These are phyloP conservation scores for Casaregolazyma lundiana DNA, from an alignment of 1,139 yeast genomes.

Conservation along the genomic window DNA sequence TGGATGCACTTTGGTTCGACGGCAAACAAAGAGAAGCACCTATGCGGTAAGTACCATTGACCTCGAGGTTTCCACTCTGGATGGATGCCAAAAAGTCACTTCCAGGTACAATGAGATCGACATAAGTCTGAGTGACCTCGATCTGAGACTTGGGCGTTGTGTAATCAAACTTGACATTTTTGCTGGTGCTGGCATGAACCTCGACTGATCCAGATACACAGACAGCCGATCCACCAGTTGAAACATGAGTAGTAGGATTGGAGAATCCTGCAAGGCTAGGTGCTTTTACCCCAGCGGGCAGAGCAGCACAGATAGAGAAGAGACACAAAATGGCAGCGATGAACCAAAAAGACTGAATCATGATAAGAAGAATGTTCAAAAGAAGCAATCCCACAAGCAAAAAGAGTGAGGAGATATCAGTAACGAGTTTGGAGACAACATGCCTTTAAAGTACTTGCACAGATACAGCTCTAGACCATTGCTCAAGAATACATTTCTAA, in stretches of 20 bases:
- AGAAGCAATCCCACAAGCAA: not conserved
- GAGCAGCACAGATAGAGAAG: not conserved
- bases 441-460: too few relatives aligned
- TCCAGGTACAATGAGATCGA: not conserved
- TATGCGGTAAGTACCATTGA: not conserved
- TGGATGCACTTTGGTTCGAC: not conserved
- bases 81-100: not conserved
- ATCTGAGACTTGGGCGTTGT: not conserved
- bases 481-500: too few relatives aligned
- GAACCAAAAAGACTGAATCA: not conserved
- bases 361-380: not conserved
- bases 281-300: not conserved
- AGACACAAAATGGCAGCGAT: not conserved
- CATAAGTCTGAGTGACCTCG: not conserved
- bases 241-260: not conserved
- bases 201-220: not conserved
- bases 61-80: not conserved
- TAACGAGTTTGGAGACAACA: too few relatives aligned
- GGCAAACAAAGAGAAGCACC: not conserved
- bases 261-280: not conserved
- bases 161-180: not conserved
- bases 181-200: not conserved
- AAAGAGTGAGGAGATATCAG: not conserved
- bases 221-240: not conserved
- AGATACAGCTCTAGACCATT: too few relatives aligned